These are phyloP conservation scores for Aspergillus texensis DNA, from an alignment of 2,329 filamentous ascomycete genomes.

Conservation along the genomic window DNA sequence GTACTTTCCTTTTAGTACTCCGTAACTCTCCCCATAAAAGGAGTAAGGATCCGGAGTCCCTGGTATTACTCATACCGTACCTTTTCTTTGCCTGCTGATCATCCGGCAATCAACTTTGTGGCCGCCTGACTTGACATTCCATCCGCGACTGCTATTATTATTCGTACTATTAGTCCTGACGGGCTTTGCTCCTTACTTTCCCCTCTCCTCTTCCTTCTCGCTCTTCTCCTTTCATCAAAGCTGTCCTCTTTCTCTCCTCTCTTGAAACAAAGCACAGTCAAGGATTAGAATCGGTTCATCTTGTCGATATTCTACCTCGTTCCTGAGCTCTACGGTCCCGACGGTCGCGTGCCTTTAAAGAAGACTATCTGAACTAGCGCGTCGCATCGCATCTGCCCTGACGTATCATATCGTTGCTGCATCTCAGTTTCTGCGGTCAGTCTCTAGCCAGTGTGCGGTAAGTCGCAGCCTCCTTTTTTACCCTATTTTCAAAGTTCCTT, in stretches of 20 bases:
- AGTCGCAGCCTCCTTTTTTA: conserved; percentile 8
- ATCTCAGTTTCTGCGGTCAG: conserved; percentile 14
- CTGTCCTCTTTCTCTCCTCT: conserved; percentile 3
- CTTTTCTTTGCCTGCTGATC: conserved; percentile 6
- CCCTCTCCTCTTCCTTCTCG: conserved; percentile 9
- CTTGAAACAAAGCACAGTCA: conserved; percentile 6
- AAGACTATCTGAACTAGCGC: conserved; percentile 21
- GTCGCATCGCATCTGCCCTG: conserved; percentile 25
- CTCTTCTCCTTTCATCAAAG: conserved; percentile 10
- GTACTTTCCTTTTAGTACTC: background rate
- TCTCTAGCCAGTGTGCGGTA: conserved; percentile 16
- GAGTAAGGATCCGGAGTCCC: background rate
- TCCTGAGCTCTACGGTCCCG: conserved; percentile 5
- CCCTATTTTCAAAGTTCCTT: background rate
- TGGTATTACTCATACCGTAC: conserved; percentile 6
- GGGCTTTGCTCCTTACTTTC: conserved; percentile 14
- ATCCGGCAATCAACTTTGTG: conserved; percentile 9
- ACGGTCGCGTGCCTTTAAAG: conserved; percentile 20
- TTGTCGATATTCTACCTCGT: background rate
- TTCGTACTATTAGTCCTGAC: conserved; percentile 17
- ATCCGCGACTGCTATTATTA: conserved; percentile 12
- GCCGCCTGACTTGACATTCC: conserved; percentile 21
- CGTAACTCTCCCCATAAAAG: conserved; percentile 1
- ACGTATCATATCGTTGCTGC: conserved; percentile 18
- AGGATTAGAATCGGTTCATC: background rate